Evolutionary conservation across 2,329 filamentous ascomycete species (phyloP).

Genomic region (Biscogniauxia sp.): DNA sequence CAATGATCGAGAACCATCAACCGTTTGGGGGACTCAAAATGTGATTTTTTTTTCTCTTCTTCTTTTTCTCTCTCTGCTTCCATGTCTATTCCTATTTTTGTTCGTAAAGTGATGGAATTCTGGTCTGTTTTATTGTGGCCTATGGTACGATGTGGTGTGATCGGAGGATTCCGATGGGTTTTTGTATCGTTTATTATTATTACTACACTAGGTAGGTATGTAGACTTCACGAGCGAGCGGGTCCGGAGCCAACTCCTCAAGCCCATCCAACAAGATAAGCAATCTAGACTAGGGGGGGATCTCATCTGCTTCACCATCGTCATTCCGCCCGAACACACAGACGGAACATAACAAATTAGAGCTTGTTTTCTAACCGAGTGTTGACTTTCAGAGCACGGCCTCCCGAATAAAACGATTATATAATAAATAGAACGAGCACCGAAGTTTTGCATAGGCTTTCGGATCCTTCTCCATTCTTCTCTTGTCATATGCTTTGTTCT

Average conservation of each 20-base stretch:
- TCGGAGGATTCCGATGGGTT: background rate
- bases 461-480: background rate
- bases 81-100: background rate
- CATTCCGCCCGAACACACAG: background rate
- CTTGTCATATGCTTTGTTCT: background rate
- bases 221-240: background rate
- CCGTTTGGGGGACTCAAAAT: background rate
- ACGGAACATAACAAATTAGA: background rate
- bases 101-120: background rate
- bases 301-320: background rate
- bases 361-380: background rate
- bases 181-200: background rate
- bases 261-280: too few species aligned
- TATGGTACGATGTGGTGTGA: constrained; percentile 2
- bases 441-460: too few species aligned
- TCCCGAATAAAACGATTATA: background rate
- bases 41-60: background rate
- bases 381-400: background rate
- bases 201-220: too few species aligned
- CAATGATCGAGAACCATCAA: background rate
- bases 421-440: too few species aligned
- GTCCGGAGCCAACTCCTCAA: background rate
- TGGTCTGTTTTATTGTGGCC: background rate
- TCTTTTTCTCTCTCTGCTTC: background rate
- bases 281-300: background rate